Percentiles rank a stretch among this genome's conserved stretches.
These are phyloP conservation scores for Medicago ruthenica DNA, from an alignment of 306 rosid species.

Conservation along the genomic window DNA sequence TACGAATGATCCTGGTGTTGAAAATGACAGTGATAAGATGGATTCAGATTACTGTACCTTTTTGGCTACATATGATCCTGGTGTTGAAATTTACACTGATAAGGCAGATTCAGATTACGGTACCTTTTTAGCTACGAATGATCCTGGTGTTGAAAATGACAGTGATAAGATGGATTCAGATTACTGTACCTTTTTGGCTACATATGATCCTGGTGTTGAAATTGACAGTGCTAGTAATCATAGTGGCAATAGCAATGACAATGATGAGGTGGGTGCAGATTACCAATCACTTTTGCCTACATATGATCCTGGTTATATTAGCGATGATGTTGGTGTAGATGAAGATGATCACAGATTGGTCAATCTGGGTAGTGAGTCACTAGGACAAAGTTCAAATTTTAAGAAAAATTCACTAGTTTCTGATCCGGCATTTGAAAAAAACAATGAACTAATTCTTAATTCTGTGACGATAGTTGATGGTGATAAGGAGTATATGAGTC, in stretches of 20 bases:
- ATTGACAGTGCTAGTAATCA: neutral
- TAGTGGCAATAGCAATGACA: neutral
- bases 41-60: neutral
- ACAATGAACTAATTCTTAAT: slow-evolving; percentile 30
- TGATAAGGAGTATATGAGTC: neutral
- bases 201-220: neutral
- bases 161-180: neutral
- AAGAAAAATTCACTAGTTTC: neutral
- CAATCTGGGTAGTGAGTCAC: neutral
- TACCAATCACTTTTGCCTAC: neutral
- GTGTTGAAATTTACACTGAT: neutral
- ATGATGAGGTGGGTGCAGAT: neutral
- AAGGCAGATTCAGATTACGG: neutral
- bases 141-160: neutral
- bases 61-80: neutral
- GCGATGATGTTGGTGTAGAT: slow-evolving; percentile 34
- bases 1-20: neutral
- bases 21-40: neutral
- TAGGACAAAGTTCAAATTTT: neutral
- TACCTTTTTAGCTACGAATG: neutral
- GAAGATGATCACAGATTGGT: slow-evolving; percentile 33
- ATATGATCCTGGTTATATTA: neutral
- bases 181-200: neutral
- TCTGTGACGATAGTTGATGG: slow-evolving; percentile 29
- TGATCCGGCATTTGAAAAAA: neutral